Conservation (phyloP, 2,329 filamentous ascomycete species). For the Talaromyces pinophilus region DNA sequence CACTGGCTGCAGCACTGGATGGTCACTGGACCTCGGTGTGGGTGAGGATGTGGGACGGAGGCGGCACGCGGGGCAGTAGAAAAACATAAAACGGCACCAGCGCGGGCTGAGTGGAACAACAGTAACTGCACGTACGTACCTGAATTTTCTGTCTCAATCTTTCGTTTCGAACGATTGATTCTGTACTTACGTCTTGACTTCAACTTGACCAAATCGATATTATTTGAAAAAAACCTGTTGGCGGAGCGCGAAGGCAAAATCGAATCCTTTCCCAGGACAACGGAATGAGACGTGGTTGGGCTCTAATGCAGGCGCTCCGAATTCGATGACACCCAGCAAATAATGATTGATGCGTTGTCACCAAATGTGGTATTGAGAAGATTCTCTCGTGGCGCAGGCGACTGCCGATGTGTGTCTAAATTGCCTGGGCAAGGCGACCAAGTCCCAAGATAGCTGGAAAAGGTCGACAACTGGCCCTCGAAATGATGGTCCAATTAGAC, state of each 20-base stretch:
- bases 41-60: constrained; percentile 28
- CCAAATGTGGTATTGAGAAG: constrained; percentile 28
- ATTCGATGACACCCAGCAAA: constrained; percentile 35
- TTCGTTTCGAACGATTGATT: neutral
- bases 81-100: constrained; percentile 27
- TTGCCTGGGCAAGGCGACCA: constrained; percentile 31
- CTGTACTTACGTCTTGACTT: constrained; percentile 1
- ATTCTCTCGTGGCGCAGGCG: constrained; percentile 33
- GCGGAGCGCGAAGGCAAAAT: neutral
- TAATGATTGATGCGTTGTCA: constrained; percentile 46
- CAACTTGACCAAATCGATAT: neutral
- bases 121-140: constrained; percentile 34
- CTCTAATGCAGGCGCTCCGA: constrained; percentile 46
- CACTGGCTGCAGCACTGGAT: constrained; percentile 43
- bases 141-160: constrained; percentile 19
- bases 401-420: constrained; percentile 24
- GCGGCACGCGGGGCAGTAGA: constrained; percentile 17
- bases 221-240: neutral
- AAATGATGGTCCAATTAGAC: constrained; percentile 20
- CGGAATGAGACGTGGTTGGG: constrained; percentile 48
- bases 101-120: constrained; percentile 26
- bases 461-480: constrained; percentile 9
- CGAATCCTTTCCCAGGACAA: constrained; percentile 25
- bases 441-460: constrained; percentile 4
- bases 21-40: constrained; percentile 44